phyloP scores from a whole-genome alignment of 2,329 filamentous ascomycete genomes.

The Alternaria sp. region DNA sequence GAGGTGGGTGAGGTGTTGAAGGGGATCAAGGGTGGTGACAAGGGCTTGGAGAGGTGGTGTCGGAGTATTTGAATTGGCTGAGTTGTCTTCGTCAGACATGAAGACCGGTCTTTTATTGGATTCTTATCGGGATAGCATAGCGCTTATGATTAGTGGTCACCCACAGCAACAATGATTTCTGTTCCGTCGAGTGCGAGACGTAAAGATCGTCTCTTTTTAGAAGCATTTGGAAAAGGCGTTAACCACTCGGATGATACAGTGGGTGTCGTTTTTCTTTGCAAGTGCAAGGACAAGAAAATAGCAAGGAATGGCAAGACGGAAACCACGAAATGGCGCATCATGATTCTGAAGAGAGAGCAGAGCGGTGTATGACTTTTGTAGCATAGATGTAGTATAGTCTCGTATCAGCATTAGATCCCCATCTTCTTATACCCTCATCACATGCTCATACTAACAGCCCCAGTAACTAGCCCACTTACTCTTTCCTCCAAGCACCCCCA shows the following conservation, averaged over 20 bases:
- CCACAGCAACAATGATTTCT: background rate
- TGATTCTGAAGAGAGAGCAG: background rate
- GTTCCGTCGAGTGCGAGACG: background rate
- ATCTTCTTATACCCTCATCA: background rate
- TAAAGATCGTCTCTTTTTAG: background rate
- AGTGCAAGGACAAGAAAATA: background rate
- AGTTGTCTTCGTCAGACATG: background rate
- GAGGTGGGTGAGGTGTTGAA: slow-evolving; percentile 71
- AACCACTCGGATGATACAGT: background rate
- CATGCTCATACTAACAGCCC: slow-evolving; percentile 20
- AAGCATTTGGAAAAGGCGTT: background rate
- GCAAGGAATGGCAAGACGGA: background rate
- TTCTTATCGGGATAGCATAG: background rate
- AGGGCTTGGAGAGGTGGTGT: slow-evolving; percentile 76
- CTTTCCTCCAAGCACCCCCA: slow-evolving; percentile 61
- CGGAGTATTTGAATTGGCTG: slow-evolving; percentile 31
- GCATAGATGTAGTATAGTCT: background rate
- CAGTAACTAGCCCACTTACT: slow-evolving; percentile 59
- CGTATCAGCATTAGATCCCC: background rate
- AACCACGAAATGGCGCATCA: background rate
- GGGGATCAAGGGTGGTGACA: slow-evolving; percentile 54
- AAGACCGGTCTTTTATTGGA: too few relatives aligned
- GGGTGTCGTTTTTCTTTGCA: background rate
- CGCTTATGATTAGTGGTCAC: background rate
- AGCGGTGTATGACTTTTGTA: background rate